Conservation (phyloP, 2,329 filamentous ascomycete species). For the Onygenales sp. region DNA sequence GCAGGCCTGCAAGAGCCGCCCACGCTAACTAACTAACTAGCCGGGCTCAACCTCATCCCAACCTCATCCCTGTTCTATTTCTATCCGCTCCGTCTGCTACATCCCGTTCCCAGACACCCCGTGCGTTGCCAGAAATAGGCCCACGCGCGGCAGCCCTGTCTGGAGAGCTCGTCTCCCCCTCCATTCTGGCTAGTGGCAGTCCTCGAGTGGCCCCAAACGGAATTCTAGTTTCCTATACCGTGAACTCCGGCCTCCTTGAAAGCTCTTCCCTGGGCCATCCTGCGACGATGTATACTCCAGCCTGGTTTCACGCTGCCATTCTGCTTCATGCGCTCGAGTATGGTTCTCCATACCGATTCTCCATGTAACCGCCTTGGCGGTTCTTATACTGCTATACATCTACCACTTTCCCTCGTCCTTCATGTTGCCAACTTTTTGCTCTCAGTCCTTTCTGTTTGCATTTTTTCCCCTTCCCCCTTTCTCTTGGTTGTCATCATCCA, state of each 20-base stretch:
- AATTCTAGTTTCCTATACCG: neutral
- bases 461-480: conserved; percentile 5
- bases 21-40: neutral
- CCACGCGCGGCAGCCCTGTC: neutral
- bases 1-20: neutral
- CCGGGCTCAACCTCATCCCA: neutral
- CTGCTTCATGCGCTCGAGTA: conserved; percentile 16
- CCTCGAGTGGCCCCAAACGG: neutral
- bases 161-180: neutral
- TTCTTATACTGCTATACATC: conserved; percentile 6
- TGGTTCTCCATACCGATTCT: conserved; percentile 8
- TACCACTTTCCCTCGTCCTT: conserved; percentile 1
- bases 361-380: conserved; percentile 6
- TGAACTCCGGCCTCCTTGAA: neutral
- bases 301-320: conserved; percentile 13
- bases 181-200: neutral
- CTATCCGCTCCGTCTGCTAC: neutral
- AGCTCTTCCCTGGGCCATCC: neutral
- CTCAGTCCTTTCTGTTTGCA: conserved; percentile 6
- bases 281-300: conserved; percentile 7
- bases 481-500: conserved; percentile 7
- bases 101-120: neutral
- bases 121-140: neutral
- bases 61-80: neutral
- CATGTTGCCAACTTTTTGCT: conserved; percentile 3